Conservation (phyloP, 2,329 filamentous ascomycete species). For the Hymenoscyphus infarciens region DNA sequence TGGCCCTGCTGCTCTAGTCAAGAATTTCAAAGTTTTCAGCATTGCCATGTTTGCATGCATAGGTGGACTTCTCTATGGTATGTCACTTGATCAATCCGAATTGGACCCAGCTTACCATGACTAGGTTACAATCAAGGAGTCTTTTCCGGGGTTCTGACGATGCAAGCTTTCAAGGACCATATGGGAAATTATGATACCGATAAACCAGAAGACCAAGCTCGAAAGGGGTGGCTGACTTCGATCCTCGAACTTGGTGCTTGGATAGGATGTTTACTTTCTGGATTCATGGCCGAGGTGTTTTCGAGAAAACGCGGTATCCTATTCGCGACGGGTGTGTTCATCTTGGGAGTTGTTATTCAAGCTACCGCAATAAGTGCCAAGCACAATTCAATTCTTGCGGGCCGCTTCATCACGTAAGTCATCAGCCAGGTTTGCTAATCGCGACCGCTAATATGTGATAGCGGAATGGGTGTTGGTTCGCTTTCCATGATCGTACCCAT, state of each 20-base stretch:
- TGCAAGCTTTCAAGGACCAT: constrained; percentile 50
- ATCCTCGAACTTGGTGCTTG: constrained; percentile 76
- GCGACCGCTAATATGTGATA: constrained; percentile 27
- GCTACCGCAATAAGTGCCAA: constrained; percentile 54
- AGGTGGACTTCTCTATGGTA: constrained; percentile 51
- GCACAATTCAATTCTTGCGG: constrained; percentile 60
- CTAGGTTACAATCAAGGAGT: constrained; percentile 70
- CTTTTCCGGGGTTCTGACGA: constrained; percentile 65
- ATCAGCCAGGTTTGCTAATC: neutral
- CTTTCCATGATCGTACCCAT: constrained; percentile 64
- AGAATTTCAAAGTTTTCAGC: constrained; percentile 58
- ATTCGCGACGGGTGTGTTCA: constrained; percentile 63
- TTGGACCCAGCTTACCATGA: constrained; percentile 48
- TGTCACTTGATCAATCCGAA: neutral
- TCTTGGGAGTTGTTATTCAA: constrained; percentile 67
- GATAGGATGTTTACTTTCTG: constrained; percentile 68
- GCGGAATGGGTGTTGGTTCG: constrained; percentile 64
- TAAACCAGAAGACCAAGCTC: constrained; percentile 45
- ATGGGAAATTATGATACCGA: constrained; percentile 53
- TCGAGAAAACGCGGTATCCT: constrained; percentile 69
- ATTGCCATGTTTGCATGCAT: constrained; percentile 61
- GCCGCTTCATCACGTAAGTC: constrained; percentile 63
- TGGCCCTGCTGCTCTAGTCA: constrained; percentile 51
- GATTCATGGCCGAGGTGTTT: constrained; percentile 66
- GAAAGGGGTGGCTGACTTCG: constrained; percentile 59